Evolutionary conservation across 257 asterid genomes (phyloP), one percentile per base, ranked within the genome.

Genomic region (Hygrophila difformis): DNA sequence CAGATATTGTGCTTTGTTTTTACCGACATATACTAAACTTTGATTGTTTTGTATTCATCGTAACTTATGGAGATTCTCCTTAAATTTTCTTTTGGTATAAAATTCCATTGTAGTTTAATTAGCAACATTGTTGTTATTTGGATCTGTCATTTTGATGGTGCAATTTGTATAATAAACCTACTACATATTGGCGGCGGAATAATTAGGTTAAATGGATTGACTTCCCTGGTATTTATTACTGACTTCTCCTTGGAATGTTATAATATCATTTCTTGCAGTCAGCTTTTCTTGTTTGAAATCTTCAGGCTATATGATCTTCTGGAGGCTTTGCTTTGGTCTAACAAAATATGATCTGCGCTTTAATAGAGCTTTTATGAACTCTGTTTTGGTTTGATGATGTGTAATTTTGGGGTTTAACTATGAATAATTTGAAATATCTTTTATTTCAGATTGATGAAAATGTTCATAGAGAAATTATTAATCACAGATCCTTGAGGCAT

Each of bases 401-500:
- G n/a, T n/a, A n/a, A n/a, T n/a, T n/a, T n/a, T n/a, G n/a, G n/a
- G n/a, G 3, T 4, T 33, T 33, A 9, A 12, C 37, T 33, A 26
- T 26, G 31, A 2, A 9, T 33, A 5, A 12, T 3, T 5, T 9
- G 37, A 33, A 9, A 33, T 33, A 5, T 10, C 56, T 64, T 64
- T 45, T 51, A 39, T 55, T 66, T 67, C 79, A 86, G 96, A 86
- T 86, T 38, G 96, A 82, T 66, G 96, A 82, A 64, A 86, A 86
- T 62, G 94, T 86, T 36, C 81, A 68, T 67, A 69, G 94, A 61
- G 96, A 86, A 62, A 86, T 86, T 46, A 82, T 86, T 55, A 86
- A 86, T 64, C 94, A 86, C 62, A 67, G 96, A 61, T 86, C 96
- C 33, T 47, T 86, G 61, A 79, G 86, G 76, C 96, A 86, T 63